Base-by-base conservation (phyloP, 2,329 filamentous ascomycete species). In the Thermothelomyces thermophilus region DNA sequence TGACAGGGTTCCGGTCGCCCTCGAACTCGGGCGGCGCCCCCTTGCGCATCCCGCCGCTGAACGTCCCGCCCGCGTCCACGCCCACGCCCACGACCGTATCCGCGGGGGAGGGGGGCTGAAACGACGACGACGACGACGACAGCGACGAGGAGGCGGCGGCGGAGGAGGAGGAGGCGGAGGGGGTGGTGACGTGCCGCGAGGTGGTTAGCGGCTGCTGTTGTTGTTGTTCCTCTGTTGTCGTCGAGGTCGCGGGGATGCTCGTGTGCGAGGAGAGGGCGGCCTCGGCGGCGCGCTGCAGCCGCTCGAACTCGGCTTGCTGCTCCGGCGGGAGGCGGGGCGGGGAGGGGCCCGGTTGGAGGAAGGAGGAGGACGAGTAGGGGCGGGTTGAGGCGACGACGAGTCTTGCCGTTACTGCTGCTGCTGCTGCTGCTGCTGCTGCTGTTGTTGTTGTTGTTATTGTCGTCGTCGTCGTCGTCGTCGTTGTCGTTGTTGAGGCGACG, bases 21-120 rank as follows among this genome's bases (percentile, higher is more conserved):
- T 91, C 83, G 62, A 98, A 98, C 71, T 97, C 91, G 1, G 93
- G 90, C 62, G 83, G 79, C 37, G 90, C 85, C 31, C 91, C 91
- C 56, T 82, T 73, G 56, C 84, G 75, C 50, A 91, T 71, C 65
- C 89, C 82, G 50, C 83, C 80, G 53, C 81, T 60, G 16, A 61
- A 60, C 6, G 58, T 56, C 13, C 33, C 33, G 0, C 59, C 58
- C 26, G 53, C 34, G 30, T 24, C 19, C 45, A 3, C 35, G 82
- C 72, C 45, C 37, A 46, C 35, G 40, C 30, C 13, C 34, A 62
- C 42, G 28, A 13, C 28, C 13, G 28, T 31, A 13, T 31, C 13
- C 28, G 28, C 8, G 28, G 28, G 28, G 28, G 28, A 31, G 28
- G 28, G 8, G 28, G 13, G 28, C 8, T 31, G n/a, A n/a, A n/a